Base-by-base conservation (phyloP, 345 rosid species). In the Citrus cavaleriei region DNA sequence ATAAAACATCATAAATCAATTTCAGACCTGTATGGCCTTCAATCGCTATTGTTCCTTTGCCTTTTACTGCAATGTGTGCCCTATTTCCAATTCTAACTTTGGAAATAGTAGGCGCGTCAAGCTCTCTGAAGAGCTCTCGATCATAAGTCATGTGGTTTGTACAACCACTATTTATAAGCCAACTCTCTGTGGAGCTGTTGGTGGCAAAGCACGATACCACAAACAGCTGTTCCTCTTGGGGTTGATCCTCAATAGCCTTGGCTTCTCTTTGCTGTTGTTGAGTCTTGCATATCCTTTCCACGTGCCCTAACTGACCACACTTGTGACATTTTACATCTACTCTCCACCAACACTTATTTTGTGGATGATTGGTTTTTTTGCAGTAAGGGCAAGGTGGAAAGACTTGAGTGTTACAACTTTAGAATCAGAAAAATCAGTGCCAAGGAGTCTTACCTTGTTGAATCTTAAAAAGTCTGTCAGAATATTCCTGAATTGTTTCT, bases 311-410 rank as follows among this genome's bases (percentile, higher is more conserved):
- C n/a, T 82, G 28, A 0, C 72, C 76, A 68, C 71, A 71, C 32
- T 72, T 78, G 4, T 37, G 18, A 66, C 78, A 77, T 37, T 62
- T 81, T 24, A 2, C 14, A 38, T 77, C 21, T 0, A 24, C 24
- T 2, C 77, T 81, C 80, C 73, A 73, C 83, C 73, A 73, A 25
- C 68, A 79, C 21, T 27, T 79, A 27, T 42, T 73, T 16, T 51
- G 65, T 35, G 70, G 61, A 72, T 72, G 68, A 22, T 32, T 57
- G 2, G 6, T 77, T 42, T 73, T 81, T 27, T 72, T 77, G 35
- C 64, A 77, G 10, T 72, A 16, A 19, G 62, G 68, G 2, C 64
- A 81, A 4, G 61, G 27, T 61, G 37, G 63, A 59, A 21, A 69
- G n/a, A 7, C 30, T 63, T 46, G 7, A 24, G 67, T 65, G 69